These are phyloP conservation scores for Mycena albidolilacea DNA, from an alignment of 768 basidiomycete species.

Conservation along the genomic window DNA sequence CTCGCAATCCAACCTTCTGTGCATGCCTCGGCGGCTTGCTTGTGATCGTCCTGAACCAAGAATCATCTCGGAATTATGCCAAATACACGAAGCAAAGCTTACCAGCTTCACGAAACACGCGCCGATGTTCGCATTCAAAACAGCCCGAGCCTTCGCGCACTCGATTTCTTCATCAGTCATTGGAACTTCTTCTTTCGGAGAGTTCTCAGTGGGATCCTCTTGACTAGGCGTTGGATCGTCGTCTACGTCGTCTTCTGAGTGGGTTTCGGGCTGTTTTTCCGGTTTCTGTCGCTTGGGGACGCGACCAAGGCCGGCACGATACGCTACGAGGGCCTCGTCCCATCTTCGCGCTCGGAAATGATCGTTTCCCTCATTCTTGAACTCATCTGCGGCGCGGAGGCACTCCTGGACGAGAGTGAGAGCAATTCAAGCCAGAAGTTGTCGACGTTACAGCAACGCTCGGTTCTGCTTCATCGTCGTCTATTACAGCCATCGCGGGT, in stretches of 20 bases:
- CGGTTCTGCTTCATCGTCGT: slow-evolving; percentile 22
- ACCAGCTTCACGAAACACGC: slow-evolving; percentile 89
- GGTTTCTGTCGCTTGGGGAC: slow-evolving; percentile 66
- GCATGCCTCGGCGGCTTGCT: slow-evolving; percentile 85
- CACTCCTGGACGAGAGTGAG: slow-evolving; percentile 52
- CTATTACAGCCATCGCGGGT: neutral
- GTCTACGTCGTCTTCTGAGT: slow-evolving; percentile 38
- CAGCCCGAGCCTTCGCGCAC: slow-evolving; percentile 73
- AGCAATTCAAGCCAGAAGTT: neutral
- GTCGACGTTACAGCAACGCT: slow-evolving; percentile 14
- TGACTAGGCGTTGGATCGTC: slow-evolving; percentile 38
- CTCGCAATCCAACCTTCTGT: slow-evolving; percentile 69
- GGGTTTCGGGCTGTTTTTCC: slow-evolving; percentile 35
- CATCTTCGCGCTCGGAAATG: slow-evolving; percentile 76
- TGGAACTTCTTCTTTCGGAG: slow-evolving; percentile 42
- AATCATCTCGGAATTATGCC: slow-evolving; percentile 12
- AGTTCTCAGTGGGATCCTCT: slow-evolving; percentile 37
- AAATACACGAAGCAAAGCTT: slow-evolving; percentile 44
- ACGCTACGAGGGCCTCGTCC: slow-evolving; percentile 79
- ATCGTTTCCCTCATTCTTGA: slow-evolving; percentile 85
- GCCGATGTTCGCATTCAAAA: slow-evolving; percentile 89
- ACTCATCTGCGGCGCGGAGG: slow-evolving; percentile 67
- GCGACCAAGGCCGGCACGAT: slow-evolving; percentile 75
- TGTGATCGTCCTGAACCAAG: slow-evolving; percentile 75
- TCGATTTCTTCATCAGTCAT: slow-evolving; percentile 55